A percentile compares a stretch with the other conserved stretches of the same genome.
Evolutionary conservation across 129 eudicot species (phyloP).

Genomic region (Kitagawia praeruptora): DNA sequence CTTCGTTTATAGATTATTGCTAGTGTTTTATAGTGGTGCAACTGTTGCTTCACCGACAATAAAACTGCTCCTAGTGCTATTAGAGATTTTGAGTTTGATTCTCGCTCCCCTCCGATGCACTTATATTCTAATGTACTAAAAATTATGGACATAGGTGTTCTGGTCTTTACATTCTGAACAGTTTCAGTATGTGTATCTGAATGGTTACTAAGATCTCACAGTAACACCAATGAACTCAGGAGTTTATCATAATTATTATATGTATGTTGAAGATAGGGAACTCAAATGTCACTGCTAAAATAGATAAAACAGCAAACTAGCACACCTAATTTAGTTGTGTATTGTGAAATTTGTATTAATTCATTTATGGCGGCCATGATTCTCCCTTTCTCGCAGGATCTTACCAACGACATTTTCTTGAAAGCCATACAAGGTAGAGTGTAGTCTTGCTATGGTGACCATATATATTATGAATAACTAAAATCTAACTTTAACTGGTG

Average conservation of each 20-base stretch:
- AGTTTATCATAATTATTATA: neutral
- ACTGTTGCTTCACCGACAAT: too few relatives aligned
- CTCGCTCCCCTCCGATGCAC: neutral
- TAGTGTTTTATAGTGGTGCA: too few relatives aligned
- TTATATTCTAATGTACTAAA: neutral
- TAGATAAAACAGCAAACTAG: neutral
- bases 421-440: slow-evolving; percentile 70
- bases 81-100: neutral
- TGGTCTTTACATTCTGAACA: neutral
- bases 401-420: slow-evolving; percentile 43
- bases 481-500: neutral
- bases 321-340: neutral
- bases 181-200: neutral
- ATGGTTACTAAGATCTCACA: neutral
- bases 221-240: neutral
- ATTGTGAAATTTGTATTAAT: neutral
- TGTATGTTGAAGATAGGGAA: neutral
- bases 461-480: neutral
- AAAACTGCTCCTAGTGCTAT: neutral
- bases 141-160: neutral
- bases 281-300: neutral
- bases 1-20: too few relatives aligned
- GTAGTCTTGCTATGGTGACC: neutral
- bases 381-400: slow-evolving; percentile 44
- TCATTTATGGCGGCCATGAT: neutral